Base-by-base conservation (phyloP, 2,329 filamentous ascomycete genomes). In the Thermothelomyces thermophilus region DNA sequence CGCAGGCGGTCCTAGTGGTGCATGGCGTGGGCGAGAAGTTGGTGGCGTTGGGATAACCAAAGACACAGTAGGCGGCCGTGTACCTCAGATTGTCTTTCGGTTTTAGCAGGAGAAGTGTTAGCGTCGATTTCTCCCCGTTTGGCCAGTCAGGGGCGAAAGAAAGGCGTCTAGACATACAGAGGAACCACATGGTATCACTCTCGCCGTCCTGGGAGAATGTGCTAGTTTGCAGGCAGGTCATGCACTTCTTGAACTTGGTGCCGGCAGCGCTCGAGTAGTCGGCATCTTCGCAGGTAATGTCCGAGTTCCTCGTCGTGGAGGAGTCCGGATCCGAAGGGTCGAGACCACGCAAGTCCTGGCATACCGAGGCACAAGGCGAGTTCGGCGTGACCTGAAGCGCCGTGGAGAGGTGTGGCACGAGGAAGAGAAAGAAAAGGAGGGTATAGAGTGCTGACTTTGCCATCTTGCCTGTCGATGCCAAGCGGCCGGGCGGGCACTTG, bases 181-280 rank as follows among this genome's bases (percentile, higher is more conserved):
- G 57, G 53, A 79, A 80, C 76, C 76, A 79, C 41, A 68, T 66
- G 53, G 76, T 74, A 54, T 80, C 77, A 48, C 64, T 79, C 63
- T 80, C 75, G 6, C 51, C 50, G 1, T 70, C 74, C 31, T 73
- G 65, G 2, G 66, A 60, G 52, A 71, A 77, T 9, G 66, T 68
- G 62, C 76, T 80, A 24, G 69, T 70, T 58, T 80, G 72, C 24
- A 80, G 64, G 58, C 77, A 80, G 33, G 63, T 70, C 62, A 80
- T 66, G 58, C 77, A 80, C 13, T 62, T 63, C 57, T 72, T 64
- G 60, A 75, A 75, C 58, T 73, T 76, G 45, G 66, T 65, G 1
- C 76, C 76, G 2, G 60, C 44, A 0, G 64, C 24, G 13, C 59
- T 66, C 20, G 62, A 60, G 50, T 74, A 75, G 3, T 69, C 64